Percentiles rank a stretch among this genome's conserved stretches.
These are phyloP conservation scores for Fusarium pseudograminearum DNA, from an alignment of 2,329 filamentous ascomycete genomes.

Conservation along the genomic window DNA sequence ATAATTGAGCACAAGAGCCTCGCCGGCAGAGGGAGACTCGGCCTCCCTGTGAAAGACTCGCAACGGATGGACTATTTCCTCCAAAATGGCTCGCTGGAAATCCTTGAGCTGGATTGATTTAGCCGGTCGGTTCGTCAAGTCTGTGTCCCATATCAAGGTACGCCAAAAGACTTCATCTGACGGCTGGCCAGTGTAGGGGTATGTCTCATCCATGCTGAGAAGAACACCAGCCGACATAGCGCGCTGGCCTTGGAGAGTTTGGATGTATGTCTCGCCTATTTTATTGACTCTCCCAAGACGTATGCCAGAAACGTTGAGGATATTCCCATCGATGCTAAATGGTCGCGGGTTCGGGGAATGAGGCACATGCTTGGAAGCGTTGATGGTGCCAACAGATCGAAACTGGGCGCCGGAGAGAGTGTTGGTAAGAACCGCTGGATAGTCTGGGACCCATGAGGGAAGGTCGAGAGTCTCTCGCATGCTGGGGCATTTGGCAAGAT, in stretches of 20 bases:
- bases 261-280: not conserved
- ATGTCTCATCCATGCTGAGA: not conserved
- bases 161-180: slow-evolving; percentile 11
- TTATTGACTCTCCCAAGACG: not conserved
- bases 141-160: not conserved
- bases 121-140: not conserved
- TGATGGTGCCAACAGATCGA: not conserved
- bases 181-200: not conserved
- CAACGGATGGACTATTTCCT: not conserved
- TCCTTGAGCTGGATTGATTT: not conserved
- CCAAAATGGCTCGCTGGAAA: not conserved
- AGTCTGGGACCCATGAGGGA: slow-evolving; percentile 9
- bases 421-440: not conserved
- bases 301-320: not conserved
- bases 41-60: not conserved
- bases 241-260: not conserved
- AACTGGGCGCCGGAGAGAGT: not conserved
- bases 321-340: not conserved
- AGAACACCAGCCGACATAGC: not conserved
- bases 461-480: not conserved
- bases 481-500: not conserved
- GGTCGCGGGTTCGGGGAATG: accelerated
- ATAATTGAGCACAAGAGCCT: accelerated
- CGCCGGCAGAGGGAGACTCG: accelerated
- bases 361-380: not conserved